Evolutionary conservation across 2,329 filamentous ascomycete species (phyloP).

Genomic region (Aspergillus melleus): DNA sequence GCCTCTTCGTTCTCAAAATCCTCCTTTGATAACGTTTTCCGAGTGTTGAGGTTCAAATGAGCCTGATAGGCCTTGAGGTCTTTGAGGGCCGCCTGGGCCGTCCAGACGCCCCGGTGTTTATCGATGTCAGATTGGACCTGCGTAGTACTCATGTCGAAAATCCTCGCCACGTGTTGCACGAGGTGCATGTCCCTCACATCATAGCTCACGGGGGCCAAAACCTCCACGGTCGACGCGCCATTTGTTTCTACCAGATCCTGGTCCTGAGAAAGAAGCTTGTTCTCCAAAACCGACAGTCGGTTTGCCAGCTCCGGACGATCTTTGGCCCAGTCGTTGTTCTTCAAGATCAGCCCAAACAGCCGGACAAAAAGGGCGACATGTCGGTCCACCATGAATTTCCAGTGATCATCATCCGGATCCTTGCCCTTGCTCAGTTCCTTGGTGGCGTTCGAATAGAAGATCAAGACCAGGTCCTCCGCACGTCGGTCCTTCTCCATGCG

Average conservation of each 20-base stretch:
- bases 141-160: constrained; percentile 77
- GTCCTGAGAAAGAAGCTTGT: constrained; percentile 89
- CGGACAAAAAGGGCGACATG: constrained; percentile 94
- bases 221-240: constrained; percentile 70
- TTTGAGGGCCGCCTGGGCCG: constrained; percentile 82
- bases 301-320: constrained; percentile 82
- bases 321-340: constrained; percentile 79
- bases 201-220: constrained; percentile 78
- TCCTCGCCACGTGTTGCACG: constrained; percentile 80
- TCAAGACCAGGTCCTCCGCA: constrained; percentile 87
- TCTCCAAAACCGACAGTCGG: constrained; percentile 79
- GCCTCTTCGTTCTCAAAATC: constrained; percentile 91
- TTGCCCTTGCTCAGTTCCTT: constrained; percentile 83
- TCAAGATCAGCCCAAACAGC: constrained; percentile 75
- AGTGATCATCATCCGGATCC: constrained; percentile 75
- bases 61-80: constrained; percentile 94
- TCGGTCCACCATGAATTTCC: constrained; percentile 88
- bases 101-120: constrained; percentile 77
- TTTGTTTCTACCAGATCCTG: constrained; percentile 73
- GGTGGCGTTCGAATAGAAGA: constrained; percentile 93
- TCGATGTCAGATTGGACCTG: constrained; percentile 88
- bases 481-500: constrained; percentile 91
- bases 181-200: constrained; percentile 97
- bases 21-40: constrained; percentile 72
- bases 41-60: constrained; percentile 76